Percentiles rank a stretch among this genome's conserved stretches.
phyloP scores from a whole-genome alignment of 768 basidiomycete genomes.

The Mycena vulgaris region DNA sequence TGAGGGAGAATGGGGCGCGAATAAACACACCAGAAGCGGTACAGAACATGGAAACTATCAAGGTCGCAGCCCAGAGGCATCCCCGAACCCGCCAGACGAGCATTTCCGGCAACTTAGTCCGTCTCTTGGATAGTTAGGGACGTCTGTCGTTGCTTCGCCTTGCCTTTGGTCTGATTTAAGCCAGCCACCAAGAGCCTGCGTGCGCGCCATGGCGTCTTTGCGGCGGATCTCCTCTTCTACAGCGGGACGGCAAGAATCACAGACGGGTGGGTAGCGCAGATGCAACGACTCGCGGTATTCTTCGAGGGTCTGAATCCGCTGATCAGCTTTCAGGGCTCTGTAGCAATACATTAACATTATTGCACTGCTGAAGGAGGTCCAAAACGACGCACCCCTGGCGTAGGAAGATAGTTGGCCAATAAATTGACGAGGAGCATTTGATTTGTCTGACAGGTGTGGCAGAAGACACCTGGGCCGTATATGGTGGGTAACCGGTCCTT shows the following conservation, averaged over 20 bases:
- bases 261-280: constrained; percentile 90
- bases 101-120: constrained; percentile 66
- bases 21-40: constrained; percentile 63
- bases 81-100: constrained; percentile 81
- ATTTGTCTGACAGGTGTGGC: constrained; percentile 93
- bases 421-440: constrained; percentile 90
- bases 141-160: constrained; percentile 66
- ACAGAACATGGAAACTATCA: constrained; percentile 58
- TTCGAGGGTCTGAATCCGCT: constrained; percentile 74
- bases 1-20: neutral
- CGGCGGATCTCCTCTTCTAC: constrained; percentile 87
- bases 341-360: neutral
- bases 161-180: constrained; percentile 78
- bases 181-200: constrained; percentile 81
- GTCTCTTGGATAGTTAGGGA: constrained; percentile 57
- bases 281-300: constrained; percentile 84
- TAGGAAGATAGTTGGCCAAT: constrained; percentile 90
- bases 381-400: constrained; percentile 71
- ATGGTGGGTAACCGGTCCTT: constrained; percentile 62
- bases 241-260: constrained; percentile 78
- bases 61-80: constrained; percentile 70
- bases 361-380: neutral
- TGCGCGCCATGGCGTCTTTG: constrained; percentile 88
- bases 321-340: constrained; percentile 83
- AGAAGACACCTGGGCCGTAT: constrained; percentile 74